A percentile compares a stretch with the other conserved stretches of the same genome.
Evolutionary conservation across 306 rosid genomes (phyloP).

Genomic region (Potentilla sterilis): DNA sequence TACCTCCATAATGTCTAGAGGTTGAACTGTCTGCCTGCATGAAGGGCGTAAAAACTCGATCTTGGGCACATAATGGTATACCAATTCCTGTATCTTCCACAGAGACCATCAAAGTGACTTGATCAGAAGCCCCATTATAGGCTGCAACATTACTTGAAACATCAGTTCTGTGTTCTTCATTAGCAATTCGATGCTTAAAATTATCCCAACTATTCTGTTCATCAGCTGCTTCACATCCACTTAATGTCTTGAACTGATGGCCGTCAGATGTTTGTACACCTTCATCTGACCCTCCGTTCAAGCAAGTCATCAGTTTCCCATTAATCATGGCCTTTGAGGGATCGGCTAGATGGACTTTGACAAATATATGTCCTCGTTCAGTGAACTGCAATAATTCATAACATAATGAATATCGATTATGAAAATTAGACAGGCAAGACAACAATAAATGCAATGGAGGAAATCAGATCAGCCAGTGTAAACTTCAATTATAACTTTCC

Average conservation of each 20-base stretch:
- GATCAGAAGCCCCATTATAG: constrained; percentile 47
- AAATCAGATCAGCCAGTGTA: constrained; percentile 10
- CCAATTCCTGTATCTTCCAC: constrained; percentile 98
- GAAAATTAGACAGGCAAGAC: constrained; percentile 16
- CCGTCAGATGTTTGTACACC: constrained; percentile 40
- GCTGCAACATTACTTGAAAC: constrained; percentile 36
- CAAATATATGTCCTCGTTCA: constrained; percentile 90
- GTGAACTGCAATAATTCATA: constrained; percentile 69
- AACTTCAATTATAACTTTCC: constrained; percentile 8
- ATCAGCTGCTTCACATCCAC: constrained; percentile 91
- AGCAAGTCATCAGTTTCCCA: constrained; percentile 44
- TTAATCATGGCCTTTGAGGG: constrained; percentile 39
- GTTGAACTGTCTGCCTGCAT: constrained; percentile 99
- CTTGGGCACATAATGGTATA: constrained; percentile 83
- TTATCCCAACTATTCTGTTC: constrained; percentile 82
- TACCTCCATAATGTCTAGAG: constrained; percentile 92
- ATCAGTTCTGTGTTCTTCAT: constrained; percentile 57
- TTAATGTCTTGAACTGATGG: constrained; percentile 61
- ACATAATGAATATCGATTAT: constrained; percentile 24
- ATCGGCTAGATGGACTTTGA: constrained; percentile 79
- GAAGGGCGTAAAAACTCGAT: constrained; percentile 85
- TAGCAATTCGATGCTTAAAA: constrained; percentile 61
- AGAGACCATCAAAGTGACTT: constrained; percentile 70
- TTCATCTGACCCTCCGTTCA: constrained; percentile 62
- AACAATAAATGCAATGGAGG: not conserved